These are phyloP conservation scores for Candida sojae DNA, from an alignment of 1,139 yeast genomes.

Conservation along the genomic window DNA sequence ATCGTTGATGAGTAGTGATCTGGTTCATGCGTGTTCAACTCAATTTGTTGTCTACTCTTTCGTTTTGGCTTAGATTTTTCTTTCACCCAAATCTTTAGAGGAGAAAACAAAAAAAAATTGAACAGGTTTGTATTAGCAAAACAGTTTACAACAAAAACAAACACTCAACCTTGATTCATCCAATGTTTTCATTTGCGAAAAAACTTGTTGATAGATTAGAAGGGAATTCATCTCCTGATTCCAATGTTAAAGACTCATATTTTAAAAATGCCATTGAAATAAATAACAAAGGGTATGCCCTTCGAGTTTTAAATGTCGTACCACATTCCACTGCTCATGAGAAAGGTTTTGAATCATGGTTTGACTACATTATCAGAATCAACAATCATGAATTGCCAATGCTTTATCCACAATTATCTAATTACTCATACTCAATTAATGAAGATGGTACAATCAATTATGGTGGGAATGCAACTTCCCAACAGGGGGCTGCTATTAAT, in stretches of 20 bases:
- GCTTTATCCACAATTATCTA: slow-evolving; percentile 35
- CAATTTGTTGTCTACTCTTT: too few relatives aligned
- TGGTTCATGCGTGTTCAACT: too few relatives aligned
- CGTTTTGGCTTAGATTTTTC: too few relatives aligned
- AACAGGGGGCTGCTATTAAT: slow-evolving; percentile 40
- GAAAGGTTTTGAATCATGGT: slow-evolving; percentile 70
- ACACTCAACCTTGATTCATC: too few relatives aligned
- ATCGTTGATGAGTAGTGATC: too few relatives aligned
- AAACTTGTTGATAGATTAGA: slow-evolving; percentile 79
- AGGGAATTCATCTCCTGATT: slow-evolving; percentile 32
- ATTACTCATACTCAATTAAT: slow-evolving; percentile 34
- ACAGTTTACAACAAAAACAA: background rate
- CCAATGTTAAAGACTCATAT: slow-evolving; percentile 47
- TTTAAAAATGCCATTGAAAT: slow-evolving; percentile 46
- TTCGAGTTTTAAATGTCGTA: slow-evolving; percentile 40
- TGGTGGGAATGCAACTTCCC: slow-evolving; percentile 36
- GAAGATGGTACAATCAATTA: slow-evolving; percentile 48
- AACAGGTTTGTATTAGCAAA: background rate
- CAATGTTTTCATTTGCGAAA: slow-evolving; percentile 88
- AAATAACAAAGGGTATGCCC: slow-evolving; percentile 46
- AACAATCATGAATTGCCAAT: slow-evolving; percentile 75
- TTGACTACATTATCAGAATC: slow-evolving; percentile 78
- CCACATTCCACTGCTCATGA: slow-evolving; percentile 43
- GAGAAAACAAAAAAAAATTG: background rate
- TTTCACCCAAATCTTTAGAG: too few relatives aligned